Evolutionary conservation across 805 yeast genomes (phyloP).

Genomic region (Wickerhamomyces xylosicus): DNA sequence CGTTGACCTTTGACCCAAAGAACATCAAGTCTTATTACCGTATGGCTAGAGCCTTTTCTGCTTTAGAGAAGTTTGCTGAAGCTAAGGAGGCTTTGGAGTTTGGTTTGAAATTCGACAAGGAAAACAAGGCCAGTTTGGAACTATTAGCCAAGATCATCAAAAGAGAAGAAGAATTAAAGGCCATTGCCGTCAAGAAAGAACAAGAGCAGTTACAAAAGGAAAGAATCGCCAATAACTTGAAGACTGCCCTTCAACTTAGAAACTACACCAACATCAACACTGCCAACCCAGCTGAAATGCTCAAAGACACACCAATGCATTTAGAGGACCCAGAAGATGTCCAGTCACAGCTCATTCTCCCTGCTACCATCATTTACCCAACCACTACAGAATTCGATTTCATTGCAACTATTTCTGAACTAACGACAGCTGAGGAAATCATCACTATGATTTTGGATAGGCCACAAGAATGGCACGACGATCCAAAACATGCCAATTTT

Average conservation of each 20-base stretch:
- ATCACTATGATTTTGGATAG: constrained; percentile 51
- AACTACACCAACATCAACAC: constrained; percentile 41
- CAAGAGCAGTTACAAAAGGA: constrained; percentile 27
- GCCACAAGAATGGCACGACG: constrained; percentile 58
- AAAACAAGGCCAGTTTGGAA: constrained; percentile 43
- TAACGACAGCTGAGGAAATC: constrained; percentile 54
- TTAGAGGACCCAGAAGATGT: constrained; percentile 57
- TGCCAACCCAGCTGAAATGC: constrained; percentile 42
- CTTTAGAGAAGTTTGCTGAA: constrained; percentile 61
- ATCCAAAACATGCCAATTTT: constrained; percentile 51
- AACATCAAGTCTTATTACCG: constrained; percentile 81
- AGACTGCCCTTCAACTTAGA: constrained; percentile 53
- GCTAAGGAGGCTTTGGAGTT: constrained; percentile 56
- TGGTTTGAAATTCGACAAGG: constrained; percentile 51
- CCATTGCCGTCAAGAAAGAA: constrained; percentile 22
- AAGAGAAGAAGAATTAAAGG: constrained; percentile 24
- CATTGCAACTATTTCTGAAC: constrained; percentile 65
- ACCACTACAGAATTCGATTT: constrained; percentile 77
- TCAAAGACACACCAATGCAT: constrained; percentile 41
- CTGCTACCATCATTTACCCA: constrained; percentile 76
- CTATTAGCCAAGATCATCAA: constrained; percentile 32
- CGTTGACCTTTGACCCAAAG: constrained; percentile 51
- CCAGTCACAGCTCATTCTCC: constrained; percentile 74
- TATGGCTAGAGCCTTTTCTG: constrained; percentile 71
- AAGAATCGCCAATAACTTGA: constrained; percentile 32